Evolutionary conservation across 169 alveolate genomes (phyloP).

Genomic region (Eimeria necatrix): DNA sequence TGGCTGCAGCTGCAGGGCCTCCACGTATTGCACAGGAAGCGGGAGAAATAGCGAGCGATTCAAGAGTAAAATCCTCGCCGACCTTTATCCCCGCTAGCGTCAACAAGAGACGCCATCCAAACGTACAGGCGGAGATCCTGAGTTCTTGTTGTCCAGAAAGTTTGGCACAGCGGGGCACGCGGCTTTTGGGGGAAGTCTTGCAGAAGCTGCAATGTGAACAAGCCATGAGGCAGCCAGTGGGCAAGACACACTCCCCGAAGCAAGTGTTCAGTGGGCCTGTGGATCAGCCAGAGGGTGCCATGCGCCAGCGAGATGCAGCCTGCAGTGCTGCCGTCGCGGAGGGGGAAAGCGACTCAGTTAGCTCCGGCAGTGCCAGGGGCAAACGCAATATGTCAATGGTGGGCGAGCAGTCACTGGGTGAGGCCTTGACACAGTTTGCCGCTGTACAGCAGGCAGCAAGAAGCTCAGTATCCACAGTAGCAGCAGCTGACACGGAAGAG

Average conservation of each 20-base stretch:
- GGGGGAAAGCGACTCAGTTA: slow-evolving; percentile 10
- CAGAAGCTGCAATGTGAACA: slow-evolving; percentile 70
- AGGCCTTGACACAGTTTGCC: slow-evolving; percentile 25
- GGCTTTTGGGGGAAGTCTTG: slow-evolving; percentile 57
- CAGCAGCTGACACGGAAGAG: slow-evolving; percentile 32
- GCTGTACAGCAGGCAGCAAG: background rate
- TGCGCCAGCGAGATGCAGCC: slow-evolving; percentile 17
- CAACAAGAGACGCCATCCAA: slow-evolving; percentile 71
- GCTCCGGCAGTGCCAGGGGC: background rate
- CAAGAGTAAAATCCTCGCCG: background rate
- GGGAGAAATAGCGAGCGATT: background rate
- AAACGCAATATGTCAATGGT: slow-evolving; percentile 19
- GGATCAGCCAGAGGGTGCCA: slow-evolving; percentile 32
- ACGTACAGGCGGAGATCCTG: slow-evolving; percentile 67
- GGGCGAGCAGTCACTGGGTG: slow-evolving; percentile 27
- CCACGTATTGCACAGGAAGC: background rate
- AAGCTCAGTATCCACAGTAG: background rate
- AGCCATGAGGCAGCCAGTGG: background rate
- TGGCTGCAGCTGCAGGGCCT: background rate
- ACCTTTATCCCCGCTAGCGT: slow-evolving; percentile 64
- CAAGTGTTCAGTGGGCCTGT: background rate
- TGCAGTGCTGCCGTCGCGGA: background rate
- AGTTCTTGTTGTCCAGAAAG: slow-evolving; percentile 58
- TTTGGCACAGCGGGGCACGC: slow-evolving; percentile 70
- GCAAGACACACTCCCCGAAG: background rate